Percentiles rank a stretch among this genome's conserved stretches.
Evolutionary conservation across 345 rosid species (phyloP).

Genomic region (Eutrema japonicum): DNA sequence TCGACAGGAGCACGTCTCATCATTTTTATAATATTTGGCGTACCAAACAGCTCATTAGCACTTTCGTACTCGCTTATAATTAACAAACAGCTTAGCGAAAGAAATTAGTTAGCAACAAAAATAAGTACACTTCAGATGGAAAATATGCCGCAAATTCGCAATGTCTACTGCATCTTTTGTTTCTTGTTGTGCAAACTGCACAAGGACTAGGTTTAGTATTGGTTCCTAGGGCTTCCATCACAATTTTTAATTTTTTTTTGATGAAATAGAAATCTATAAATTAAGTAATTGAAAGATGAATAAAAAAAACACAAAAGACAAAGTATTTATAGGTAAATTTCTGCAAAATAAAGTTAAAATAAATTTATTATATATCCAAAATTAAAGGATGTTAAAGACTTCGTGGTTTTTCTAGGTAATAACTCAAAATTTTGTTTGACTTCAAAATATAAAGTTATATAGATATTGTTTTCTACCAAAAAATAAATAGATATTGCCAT

Average conservation of each 20-base stretch:
- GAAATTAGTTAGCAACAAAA: too few relatives aligned
- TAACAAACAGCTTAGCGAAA: too few relatives aligned
- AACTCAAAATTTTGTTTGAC: too few relatives aligned
- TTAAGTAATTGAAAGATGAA: neutral
- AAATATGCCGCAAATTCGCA: too few relatives aligned
- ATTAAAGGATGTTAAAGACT: too few relatives aligned
- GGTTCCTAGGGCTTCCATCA: neutral
- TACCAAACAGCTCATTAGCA: constrained; percentile 8
- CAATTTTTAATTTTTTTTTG: neutral
- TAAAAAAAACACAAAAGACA: neutral
- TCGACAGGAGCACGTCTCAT: neutral
- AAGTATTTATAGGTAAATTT: neutral
- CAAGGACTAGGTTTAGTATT: neutral
- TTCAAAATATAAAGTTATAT: too few relatives aligned
- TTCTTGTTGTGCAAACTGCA: neutral
- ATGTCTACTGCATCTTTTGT: too few relatives aligned
- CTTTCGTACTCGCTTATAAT: too few relatives aligned
- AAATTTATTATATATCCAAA: neutral
- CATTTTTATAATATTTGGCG: neutral
- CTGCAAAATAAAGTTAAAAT: neutral
- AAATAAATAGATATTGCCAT: too few relatives aligned
- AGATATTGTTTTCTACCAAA: too few relatives aligned
- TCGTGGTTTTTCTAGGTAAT: too few relatives aligned
- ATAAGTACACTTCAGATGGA: too few relatives aligned
- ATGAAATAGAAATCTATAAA: neutral